Evolutionary conservation across 2,329 filamentous ascomycete species (phyloP).

Genomic region (Mariannaea elegans): DNA sequence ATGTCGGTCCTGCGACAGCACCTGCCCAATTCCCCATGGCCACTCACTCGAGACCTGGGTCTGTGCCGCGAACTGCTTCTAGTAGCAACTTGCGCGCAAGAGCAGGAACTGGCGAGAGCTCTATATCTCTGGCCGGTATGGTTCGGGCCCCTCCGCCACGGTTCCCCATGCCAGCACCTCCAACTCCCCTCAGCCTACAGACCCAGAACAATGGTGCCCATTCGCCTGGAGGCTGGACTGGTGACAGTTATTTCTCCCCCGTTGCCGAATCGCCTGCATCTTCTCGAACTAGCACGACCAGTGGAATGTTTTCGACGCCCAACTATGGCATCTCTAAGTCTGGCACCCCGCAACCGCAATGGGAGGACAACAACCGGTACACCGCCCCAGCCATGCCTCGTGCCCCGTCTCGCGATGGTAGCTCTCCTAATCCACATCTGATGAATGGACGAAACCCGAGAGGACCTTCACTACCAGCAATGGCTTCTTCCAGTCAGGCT

Average conservation of each 20-base stretch:
- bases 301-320: constrained; percentile 71
- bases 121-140: constrained; percentile 64
- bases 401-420: constrained; percentile 79
- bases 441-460: constrained; percentile 72
- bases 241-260: constrained; percentile 96
- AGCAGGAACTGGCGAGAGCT: constrained; percentile 78
- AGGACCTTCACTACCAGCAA: constrained; percentile 81
- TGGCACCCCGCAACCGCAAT: constrained; percentile 71
- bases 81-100: constrained; percentile 79
- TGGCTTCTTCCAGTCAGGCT: constrained; percentile 66
- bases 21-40: constrained; percentile 48
- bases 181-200: constrained; percentile 74
- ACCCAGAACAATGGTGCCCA: constrained; percentile 57
- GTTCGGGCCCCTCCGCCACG: constrained; percentile 72
- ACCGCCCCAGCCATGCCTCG: constrained; percentile 89
- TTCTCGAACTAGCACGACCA: constrained; percentile 77
- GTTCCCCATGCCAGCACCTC: constrained; percentile 72
- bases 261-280: constrained; percentile 81
- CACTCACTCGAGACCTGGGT: constrained; percentile 33
- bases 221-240: constrained; percentile 69
- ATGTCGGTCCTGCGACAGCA: constrained; percentile 53
- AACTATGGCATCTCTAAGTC: constrained; percentile 76
- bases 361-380: constrained; percentile 82
- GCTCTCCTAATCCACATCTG: constrained; percentile 71
- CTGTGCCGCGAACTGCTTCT: constrained; percentile 61